Evolutionary conservation across 2,329 filamentous ascomycete genomes (phyloP).

Genomic region (Diaporthe citrichinensis): DNA sequence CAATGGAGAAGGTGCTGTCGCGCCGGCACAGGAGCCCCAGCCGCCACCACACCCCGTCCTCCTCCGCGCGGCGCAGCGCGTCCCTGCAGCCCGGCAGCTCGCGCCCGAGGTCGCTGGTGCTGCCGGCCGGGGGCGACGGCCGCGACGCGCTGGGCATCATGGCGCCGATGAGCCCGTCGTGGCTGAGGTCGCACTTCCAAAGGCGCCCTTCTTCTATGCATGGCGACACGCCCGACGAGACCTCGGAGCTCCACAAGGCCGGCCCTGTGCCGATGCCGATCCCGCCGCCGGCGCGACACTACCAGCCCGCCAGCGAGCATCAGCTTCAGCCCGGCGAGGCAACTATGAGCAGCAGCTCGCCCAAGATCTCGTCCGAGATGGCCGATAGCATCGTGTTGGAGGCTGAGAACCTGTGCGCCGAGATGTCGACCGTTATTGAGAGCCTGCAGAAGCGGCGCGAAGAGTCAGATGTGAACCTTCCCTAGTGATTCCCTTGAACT

Average conservation of each 20-base stretch:
- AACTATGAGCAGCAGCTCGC: slow-evolving; percentile 2
- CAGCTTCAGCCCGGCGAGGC: slow-evolving; percentile 37
- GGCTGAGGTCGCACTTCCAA: slow-evolving; percentile 40
- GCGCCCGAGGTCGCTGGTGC: slow-evolving; percentile 33
- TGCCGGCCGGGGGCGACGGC: slow-evolving; percentile 12
- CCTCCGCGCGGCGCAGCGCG: neutral
- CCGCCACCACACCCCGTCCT: slow-evolving; percentile 1
- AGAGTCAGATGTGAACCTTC: slow-evolving; percentile 65
- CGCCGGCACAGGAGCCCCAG: slow-evolving; percentile 8
- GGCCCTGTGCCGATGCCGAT: neutral
- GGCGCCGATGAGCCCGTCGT: slow-evolving; percentile 41
- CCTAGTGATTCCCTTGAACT: slow-evolving; percentile 1
- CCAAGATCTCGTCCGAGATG: slow-evolving; percentile 43
- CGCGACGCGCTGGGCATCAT: slow-evolving; percentile 35
- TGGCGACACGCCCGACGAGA: slow-evolving; percentile 15
- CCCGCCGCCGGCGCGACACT: neutral
- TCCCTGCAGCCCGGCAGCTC: slow-evolving; percentile 22
- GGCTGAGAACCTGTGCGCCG: slow-evolving; percentile 62
- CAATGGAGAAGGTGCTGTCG: slow-evolving; percentile 55
- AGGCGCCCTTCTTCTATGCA: slow-evolving; percentile 25
- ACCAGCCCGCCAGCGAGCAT: slow-evolving; percentile 24
- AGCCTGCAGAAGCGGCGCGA: slow-evolving; percentile 69
- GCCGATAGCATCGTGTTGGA: slow-evolving; percentile 48
- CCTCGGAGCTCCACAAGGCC: slow-evolving; percentile 27
- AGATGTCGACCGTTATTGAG: slow-evolving; percentile 63